Conservation (phyloP, 1,284 basidiomycete genomes). For the Filobasidium uniguttulatum region DNA sequence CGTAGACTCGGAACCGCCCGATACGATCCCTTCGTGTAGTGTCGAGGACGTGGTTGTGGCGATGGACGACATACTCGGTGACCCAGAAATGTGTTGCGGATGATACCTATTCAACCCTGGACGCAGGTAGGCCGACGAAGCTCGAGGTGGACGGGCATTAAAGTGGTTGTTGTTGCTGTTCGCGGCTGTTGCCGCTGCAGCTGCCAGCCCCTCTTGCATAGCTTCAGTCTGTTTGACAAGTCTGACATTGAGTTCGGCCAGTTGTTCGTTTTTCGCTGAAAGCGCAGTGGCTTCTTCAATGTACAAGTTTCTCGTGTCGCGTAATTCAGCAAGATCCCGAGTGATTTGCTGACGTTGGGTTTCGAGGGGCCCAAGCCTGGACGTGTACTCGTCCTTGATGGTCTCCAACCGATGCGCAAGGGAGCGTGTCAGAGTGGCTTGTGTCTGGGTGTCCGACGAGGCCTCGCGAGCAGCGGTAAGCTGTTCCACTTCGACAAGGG, state of each 20-base stretch:
- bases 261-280: constrained; percentile 80
- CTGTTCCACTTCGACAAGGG: constrained; percentile 85
- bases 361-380: constrained; percentile 70
- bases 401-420: constrained; percentile 76
- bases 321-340: constrained; percentile 76
- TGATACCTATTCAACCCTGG: constrained; percentile 18
- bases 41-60: constrained; percentile 21
- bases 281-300: constrained; percentile 81
- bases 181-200: constrained; percentile 20
- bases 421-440: constrained; percentile 48
- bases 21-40: constrained; percentile 9
- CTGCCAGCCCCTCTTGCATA: constrained; percentile 31
- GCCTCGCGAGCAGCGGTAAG: constrained; percentile 45
- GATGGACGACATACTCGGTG: constrained; percentile 36
- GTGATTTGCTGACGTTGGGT: constrained; percentile 63
- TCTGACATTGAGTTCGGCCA: constrained; percentile 69
- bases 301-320: constrained; percentile 69
- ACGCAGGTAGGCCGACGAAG: constrained; percentile 4
- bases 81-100: constrained; percentile 27
- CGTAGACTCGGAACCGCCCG: constrained; percentile 35
- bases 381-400: constrained; percentile 73
- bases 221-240: constrained; percentile 61
- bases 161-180: no score
- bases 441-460: constrained; percentile 16
- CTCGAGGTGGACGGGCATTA: not conserved